Conservation (phyloP, 805 yeast species). For the Suhomyces sp. region DNA sequence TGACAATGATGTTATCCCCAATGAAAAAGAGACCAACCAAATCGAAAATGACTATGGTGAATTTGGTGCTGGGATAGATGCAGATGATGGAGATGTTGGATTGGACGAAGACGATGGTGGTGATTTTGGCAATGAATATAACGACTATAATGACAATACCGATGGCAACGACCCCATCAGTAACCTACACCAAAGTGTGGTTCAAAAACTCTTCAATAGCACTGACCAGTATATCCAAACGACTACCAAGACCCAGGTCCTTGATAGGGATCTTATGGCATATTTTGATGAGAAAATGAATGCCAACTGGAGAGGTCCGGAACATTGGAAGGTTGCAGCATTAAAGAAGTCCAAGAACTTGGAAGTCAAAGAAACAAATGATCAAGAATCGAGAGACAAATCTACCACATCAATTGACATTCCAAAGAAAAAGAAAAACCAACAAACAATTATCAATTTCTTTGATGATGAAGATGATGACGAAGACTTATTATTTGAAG, state of each 20-base stretch:
- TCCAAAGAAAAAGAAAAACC: slow-evolving; percentile 18
- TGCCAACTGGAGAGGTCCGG: slow-evolving; percentile 84
- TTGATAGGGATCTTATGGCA: slow-evolving; percentile 69
- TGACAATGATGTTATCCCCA: slow-evolving; percentile 32
- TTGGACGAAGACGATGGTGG: slow-evolving; percentile 10
- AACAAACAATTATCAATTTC: slow-evolving; percentile 25
- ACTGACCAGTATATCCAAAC: slow-evolving; percentile 15
- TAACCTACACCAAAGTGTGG: slow-evolving; percentile 14
- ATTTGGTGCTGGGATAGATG: slow-evolving; percentile 16
- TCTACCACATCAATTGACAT: slow-evolving; percentile 2
- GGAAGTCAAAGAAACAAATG: slow-evolving; percentile 9
- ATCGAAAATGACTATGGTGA: slow-evolving; percentile 19
- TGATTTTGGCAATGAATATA: slow-evolving; percentile 15
- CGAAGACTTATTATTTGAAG: slow-evolving; percentile 34
- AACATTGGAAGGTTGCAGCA: slow-evolving; percentile 82
- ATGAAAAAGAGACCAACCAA: no score
- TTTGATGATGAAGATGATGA: slow-evolving; percentile 36
- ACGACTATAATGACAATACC: slow-evolving; percentile 16
- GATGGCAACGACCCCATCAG: slow-evolving; percentile 8
- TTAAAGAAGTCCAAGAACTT: slow-evolving; percentile 46
- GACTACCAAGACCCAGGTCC: slow-evolving; percentile 22
- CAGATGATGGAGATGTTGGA: slow-evolving; percentile 16
- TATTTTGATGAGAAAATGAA: slow-evolving; percentile 75
- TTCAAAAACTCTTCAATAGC: slow-evolving; percentile 13
- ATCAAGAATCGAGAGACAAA: slow-evolving; percentile 7